Evolutionary conservation across 2,329 filamentous ascomycete species (phyloP), one percentile per base, ranked within the genome.

Genomic region (Colletotrichum karsti): DNA sequence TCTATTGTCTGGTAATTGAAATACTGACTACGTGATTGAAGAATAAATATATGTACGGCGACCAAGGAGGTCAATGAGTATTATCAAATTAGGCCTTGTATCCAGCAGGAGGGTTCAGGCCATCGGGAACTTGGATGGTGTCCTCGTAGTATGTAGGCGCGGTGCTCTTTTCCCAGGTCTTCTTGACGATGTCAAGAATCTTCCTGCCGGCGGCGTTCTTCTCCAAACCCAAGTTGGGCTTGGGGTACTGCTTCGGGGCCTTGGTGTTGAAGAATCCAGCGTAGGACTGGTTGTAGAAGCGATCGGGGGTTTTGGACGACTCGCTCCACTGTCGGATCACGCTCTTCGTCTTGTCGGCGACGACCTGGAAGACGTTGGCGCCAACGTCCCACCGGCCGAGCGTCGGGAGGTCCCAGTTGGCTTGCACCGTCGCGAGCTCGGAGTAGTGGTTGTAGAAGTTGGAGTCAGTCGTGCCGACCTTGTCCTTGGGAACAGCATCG

Each of bases 361-460:
- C 89, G 22, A 88, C 64, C 28, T 84, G 73, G 77, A 89, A 90
- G n/a, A 93, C 87, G 75, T 93, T 93, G 74, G 91, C 91, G 56
- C 90, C 90, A 15, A 91, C 90, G 73, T 93, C 91, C 84, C 87
- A 93, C 67, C 91, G 89, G 10, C 91, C 91, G 3, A 93, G 88
- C 0, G 90, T 91, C 69, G 88, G 85, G 8, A 93, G 85, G 70
- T 82, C 84, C 90, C 91, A 93, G 84, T 93, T 93, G 64, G 90
- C 89, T 63, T 87, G 80, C 9, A 91, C 86, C 18, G 90, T 89
- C n/a, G 91, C 81, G 70, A 93, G 85, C 72, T 87, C 84, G 8
- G 88, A 91, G 83, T 93, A 93, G 81, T 93, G 91, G 77, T 90
- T 90, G 82, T 93, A 93, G 78, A 88, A 95, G 75, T 83, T 88